Evolutionary conservation across 2,329 filamentous ascomycete genomes (phyloP).

Genomic region (Bipolaris victoriae): DNA sequence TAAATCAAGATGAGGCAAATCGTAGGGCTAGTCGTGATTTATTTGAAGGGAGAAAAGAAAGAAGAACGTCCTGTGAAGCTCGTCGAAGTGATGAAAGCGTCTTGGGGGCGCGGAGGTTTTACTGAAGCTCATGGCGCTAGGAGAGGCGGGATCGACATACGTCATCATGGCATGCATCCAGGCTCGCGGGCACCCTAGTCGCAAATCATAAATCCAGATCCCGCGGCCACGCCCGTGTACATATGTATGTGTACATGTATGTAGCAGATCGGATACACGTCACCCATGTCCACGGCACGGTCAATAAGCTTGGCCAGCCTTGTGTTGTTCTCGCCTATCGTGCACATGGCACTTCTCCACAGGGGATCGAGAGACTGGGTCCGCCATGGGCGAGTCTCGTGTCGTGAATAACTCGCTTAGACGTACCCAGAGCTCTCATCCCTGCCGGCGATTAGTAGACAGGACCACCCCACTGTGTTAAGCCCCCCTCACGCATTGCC

Average conservation of each 20-base stretch:
- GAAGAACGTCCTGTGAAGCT: constrained; percentile 16
- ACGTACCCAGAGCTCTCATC: constrained; percentile 11
- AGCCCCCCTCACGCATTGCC: constrained; percentile 11
- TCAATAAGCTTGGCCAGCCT: background rate
- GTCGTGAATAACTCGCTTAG: constrained; percentile 14
- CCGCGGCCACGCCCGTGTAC: constrained; percentile 1
- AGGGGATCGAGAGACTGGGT: constrained; percentile 1
- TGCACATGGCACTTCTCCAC: constrained; percentile 6
- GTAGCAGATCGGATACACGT: constrained; percentile 1
- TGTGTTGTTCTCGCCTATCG: constrained; percentile 1
- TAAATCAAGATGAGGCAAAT: background rate
- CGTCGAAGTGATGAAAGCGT: constrained; percentile 2
- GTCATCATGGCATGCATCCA: constrained; percentile 21
- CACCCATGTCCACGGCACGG: constrained; percentile 11
- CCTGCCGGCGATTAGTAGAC: constrained; percentile 18
- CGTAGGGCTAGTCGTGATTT: background rate
- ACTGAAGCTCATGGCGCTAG: constrained; percentile 25
- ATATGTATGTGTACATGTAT: background rate
- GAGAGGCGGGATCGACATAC: constrained; percentile 21
- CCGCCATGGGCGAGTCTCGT: constrained; percentile 1
- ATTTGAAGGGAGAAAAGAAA: background rate
- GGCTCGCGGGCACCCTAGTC: constrained; percentile 13
- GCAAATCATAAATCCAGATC: constrained; percentile 20
- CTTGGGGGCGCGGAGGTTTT: constrained; percentile 19
- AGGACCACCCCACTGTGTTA: constrained; percentile 9